Evolutionary conservation across 2,329 filamentous ascomycete genomes (phyloP), one percentile per base, ranked within the genome.

Genomic region (Diaporthe australafricana): DNA sequence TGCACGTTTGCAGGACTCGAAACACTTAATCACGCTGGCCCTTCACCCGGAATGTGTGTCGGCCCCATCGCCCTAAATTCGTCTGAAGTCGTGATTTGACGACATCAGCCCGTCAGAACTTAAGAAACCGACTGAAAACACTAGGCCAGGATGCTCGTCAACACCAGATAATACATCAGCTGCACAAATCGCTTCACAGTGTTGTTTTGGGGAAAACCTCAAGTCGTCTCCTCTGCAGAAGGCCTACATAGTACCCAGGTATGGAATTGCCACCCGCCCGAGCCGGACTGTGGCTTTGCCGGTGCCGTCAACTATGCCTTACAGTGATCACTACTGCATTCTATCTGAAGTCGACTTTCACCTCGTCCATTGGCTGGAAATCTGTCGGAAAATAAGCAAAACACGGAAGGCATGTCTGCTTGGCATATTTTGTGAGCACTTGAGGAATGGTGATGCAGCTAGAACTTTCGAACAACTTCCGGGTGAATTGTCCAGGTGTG

Each of bases 101-200:
- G 22, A 45, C 3, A 65, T 25, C 63, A 30, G 48, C 63, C 47
- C 63, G 48, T 52, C 63, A 67, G 63, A 67, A 67, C 63, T 67
- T 67, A 32, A 67, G 63, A 67, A 67, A 53, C 47, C 32, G 63
- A 67, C 47, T 67, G 47, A 63, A 63, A 63, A 63, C 60, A 48
- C 60, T 48, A 63, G 60, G 35, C 35, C 60, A n/a, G 60, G 12
- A 25, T 63, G 42, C 42, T 48, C 35, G 48, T 38, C 60, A 35
- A 63, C 27, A 63, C 27, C 42, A 27, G 40, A 48, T 22, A 47
- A 25, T 20, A 32, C 22, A 17, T 48, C 32, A 14, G n/a, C 12
- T 63, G 60, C n/a, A 32, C 27, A 20, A 35, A 48, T 63, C 60
- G 60, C 60, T 63, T 63, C n/a, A 20, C 47, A 9, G 14, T 4